Evolutionary conservation across 345 rosid species (phyloP), one percentile per base, ranked within the genome.

Genomic region (Arabis alpina): DNA sequence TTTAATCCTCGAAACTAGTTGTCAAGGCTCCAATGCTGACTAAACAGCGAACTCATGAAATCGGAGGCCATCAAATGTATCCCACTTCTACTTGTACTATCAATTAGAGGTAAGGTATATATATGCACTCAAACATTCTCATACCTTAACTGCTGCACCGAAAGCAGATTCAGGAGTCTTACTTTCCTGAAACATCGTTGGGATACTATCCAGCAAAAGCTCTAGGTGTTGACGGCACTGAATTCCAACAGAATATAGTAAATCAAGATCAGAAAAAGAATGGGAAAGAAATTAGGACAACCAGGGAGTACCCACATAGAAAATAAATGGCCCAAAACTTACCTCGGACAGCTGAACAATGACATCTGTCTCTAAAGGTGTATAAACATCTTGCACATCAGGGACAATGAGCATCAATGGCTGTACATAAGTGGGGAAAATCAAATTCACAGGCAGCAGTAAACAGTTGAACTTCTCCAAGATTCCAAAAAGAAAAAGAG

Each of bases 151-250:
- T 71, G 98, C 98, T 59, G 99, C 98, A 81, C 98, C 96, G 78
- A 95, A 95, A 71, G 98, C 91, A 54, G 99, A 95, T 81, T 95
- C 99, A 47, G 93, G 91, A 61, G 83, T 88, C 82, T 74, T 84
- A 82, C 82, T 88, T 78, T 79, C 86, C 80, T 87, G 87, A 81
- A 95, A 95, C 98, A 92, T 88, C 42, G 86, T 80, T 53, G 99
- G 99, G 77, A 95, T 95, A 76, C 86, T 90, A 72, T 95, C 99
- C 78, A 95, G 82, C 81, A 92, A 78, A 51, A 88, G 84, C 86
- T 95, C 97, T 69, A 95, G 75, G 83, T 92, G 99, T 65, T 88
- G 93, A 62, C 92, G 96, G 76, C 98, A 92, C 99, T 95, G 76
- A 49, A 73, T 74, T 64, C 56, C 74, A 78, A 57, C 30, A 61